Evolutionary conservation across 441 rosid genomes (phyloP).

Genomic region (Gossypium davidsonii): DNA sequence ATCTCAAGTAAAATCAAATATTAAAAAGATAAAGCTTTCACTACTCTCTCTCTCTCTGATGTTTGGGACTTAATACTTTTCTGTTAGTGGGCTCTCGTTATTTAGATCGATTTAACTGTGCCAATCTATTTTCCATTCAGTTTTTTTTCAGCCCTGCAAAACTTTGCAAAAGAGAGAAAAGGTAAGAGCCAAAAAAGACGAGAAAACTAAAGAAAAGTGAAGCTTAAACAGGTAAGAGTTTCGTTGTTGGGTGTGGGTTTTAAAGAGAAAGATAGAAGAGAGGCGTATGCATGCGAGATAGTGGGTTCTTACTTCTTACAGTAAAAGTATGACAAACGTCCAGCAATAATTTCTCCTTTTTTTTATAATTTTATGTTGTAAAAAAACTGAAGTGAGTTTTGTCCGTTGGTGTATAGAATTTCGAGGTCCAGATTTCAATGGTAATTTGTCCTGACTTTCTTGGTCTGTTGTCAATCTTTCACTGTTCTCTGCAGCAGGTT

Average conservation of each 20-base stretch:
- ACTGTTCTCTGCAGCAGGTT: neutral
- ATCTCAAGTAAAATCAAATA: neutral
- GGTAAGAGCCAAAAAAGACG: neutral
- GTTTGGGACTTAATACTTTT: conserved; percentile 10
- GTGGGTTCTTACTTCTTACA: neutral
- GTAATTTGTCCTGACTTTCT: conserved; percentile 14
- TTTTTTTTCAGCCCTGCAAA: conserved; percentile 1
- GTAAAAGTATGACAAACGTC: neutral
- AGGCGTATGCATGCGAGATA: conserved; percentile 9
- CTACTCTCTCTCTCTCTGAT: neutral
- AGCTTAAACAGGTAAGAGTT: conserved; percentile 10
- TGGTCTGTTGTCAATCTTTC: neutral
- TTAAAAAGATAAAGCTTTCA: neutral
- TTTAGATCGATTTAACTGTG: conserved; percentile 3
- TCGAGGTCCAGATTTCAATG: neutral
- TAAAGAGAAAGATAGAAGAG: conserved; percentile 14
- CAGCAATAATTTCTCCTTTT: neutral
- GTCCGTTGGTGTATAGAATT: neutral
- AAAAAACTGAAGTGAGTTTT: conserved; percentile 1
- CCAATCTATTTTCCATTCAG: conserved; percentile 2
- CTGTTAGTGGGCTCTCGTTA: conserved; percentile 13
- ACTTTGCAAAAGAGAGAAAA: conserved; percentile 2
- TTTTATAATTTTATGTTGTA: no score
- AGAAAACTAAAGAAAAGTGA: neutral
- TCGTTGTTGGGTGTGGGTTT: conserved; percentile 15